Evolutionary conservation across 768 basidiomycete species (phyloP), one percentile per base, ranked within the genome.

Genomic region (Hypsizygus marmoreus): DNA sequence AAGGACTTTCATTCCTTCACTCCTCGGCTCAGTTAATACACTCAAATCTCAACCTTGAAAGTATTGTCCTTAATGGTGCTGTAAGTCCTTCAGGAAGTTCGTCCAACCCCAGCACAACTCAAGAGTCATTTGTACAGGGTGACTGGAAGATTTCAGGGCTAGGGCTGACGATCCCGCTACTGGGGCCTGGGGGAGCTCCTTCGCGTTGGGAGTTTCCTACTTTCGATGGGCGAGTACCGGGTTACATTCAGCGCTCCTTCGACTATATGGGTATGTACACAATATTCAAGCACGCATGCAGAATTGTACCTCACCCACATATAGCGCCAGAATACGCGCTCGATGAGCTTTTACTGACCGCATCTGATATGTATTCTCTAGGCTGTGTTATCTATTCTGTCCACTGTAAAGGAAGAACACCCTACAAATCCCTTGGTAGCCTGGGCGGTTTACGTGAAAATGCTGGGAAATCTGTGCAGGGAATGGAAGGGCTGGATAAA

Each of bases 71-170:
- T 60, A 99, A 97, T 60, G 80, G 80, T 47, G 82, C 91, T 50
- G 94, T 95, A 45, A 66, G 84, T 61, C 51, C 13, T 12, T 17
- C 14, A 4, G 29, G 40, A 22, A 48, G 22, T 12, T 33, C n/a
- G 35, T 19, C 35, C 17, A 13, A 35, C 24, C 11, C 13, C 16
- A 6, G 19, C 24, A 5, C 46, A 12, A 28, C 14, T 38, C 36
- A 14, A 35, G 26, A 4, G n/a, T 17, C 11, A 20, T 12, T 5
- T 39, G 20, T 41, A 12, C 55, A 95, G 92, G 95, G 97, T 24
- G 97, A 99, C 66, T 99, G 97, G 97, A 99, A 97, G 69, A 79
- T 99, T 25, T 83, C 88, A 13, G 95, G 93, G 2, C 75, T 99
- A 29, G 91, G 92, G 2, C 71, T 94, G 38, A 92, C 91, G 1